These are phyloP conservation scores for Parascedosporium putredinis DNA, from an alignment of 2,329 filamentous ascomycete genomes.

Conservation along the genomic window DNA sequence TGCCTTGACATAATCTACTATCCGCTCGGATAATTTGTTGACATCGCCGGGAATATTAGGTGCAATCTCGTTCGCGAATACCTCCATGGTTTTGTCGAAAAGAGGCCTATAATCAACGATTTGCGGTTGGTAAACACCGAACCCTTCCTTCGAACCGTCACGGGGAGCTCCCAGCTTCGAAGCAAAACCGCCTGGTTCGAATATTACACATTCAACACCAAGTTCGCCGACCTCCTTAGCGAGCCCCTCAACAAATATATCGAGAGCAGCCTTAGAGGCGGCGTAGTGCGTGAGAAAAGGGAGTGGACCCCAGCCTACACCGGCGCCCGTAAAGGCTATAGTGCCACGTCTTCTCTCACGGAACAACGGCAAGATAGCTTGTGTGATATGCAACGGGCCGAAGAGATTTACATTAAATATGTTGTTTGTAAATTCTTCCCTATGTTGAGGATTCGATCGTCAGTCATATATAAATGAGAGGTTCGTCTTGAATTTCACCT, in stretches of 20 bases:
- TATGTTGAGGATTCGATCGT: not conserved
- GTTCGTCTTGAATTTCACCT: not conserved
- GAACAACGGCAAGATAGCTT: not conserved
- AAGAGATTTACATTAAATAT: conserved; percentile 9
- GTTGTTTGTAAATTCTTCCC: conserved; percentile 10
- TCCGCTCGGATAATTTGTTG: conserved; percentile 10
- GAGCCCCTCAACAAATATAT: conserved; percentile 4
- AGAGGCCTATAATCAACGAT: conserved; percentile 11
- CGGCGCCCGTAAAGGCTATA: not conserved
- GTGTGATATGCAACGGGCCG: conserved; percentile 7
- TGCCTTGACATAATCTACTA: conserved; percentile 13
- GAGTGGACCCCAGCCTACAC: conserved; percentile 5
- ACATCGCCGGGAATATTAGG: conserved; percentile 15
- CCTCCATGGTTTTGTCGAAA: conserved; percentile 10
- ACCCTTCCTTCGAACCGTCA: conserved; percentile 4
- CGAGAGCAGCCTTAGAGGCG: conserved; percentile 6
- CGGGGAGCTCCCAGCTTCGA: conserved; percentile 11
- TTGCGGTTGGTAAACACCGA: conserved; percentile 3
- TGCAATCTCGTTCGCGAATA: conserved; percentile 12
- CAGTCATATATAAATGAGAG: not conserved
- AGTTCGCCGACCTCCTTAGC: not conserved
- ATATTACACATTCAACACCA: conserved; percentile 2
- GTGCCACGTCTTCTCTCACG: not conserved
- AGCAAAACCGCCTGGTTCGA: conserved; percentile 9
- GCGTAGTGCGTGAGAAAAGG: conserved; percentile 9